Base-by-base conservation (phyloP, 768 basidiomycete genomes). In the Candolleomyces efflorescens region DNA sequence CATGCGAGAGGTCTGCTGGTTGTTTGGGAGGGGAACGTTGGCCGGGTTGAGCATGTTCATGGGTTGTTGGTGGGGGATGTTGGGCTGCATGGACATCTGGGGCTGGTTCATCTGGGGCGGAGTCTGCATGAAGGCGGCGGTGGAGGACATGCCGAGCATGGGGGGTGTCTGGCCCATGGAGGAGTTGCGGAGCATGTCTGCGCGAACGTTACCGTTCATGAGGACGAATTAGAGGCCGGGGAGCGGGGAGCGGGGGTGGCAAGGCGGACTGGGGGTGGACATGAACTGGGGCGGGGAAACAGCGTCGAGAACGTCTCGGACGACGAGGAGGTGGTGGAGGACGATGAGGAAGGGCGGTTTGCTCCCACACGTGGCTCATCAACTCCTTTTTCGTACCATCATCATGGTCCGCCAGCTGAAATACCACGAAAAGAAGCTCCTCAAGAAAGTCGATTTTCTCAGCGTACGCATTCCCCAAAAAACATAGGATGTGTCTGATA, bases 401-500 rank as follows among this genome's bases (percentile, higher is more conserved):
- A 58, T 62, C 46, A 90, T 90, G 88, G 94, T 97, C 78, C 82
- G 95, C 62, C 88, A 96, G 75, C 83, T 98, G 71, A 98, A 96
- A 77, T 83, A 92, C 70, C 97, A 99, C 74, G 96, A 99, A 72
- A 87, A 94, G 71, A 95, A 89, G 67, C 82, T 97, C 36, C 83
- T 95, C 70, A 94, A 92, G 71, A 94, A 97, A 75, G 95, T 98
- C 65, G 97, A 98, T 74, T 97, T 99, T 71, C 81, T 98, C 59
- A 92, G 90, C 68, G 94, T 93, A 68, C 58, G 84, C 76, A 26
- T 10, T 23, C 13, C 22, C 51, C 43, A 39, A 45, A 24, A 24
- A 22, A 37, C 41, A 22, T 23, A 32, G 41, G 5, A 43, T 23
- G 41, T 47, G 27, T 49, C 53, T 70, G 53, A 60, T 54, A 15